These are phyloP conservation scores for Suhomyces wounanorum DNA, from an alignment of 1,139 yeast species.

Conservation along the genomic window DNA sequence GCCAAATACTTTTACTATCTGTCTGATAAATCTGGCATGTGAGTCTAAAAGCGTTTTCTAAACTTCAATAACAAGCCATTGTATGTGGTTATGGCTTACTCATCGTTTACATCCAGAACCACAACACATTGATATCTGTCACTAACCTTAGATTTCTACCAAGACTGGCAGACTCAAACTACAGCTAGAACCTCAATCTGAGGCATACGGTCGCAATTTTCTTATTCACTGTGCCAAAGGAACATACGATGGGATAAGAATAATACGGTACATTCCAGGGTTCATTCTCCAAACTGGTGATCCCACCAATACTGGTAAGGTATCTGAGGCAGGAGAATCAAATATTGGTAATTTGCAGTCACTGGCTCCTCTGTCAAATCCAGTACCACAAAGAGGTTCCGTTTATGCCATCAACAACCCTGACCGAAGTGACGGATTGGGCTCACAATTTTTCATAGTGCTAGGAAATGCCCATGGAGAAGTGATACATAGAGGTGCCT, in stretches of 20 bases:
- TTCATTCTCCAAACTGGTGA: conserved; percentile 55
- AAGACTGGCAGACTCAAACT: conserved; percentile 24
- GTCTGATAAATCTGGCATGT: no score
- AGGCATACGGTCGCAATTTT: conserved; percentile 18
- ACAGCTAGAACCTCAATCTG: conserved; percentile 14
- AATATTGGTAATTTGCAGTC: background rate
- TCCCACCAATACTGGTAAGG: conserved; percentile 50
- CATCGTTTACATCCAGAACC: no score
- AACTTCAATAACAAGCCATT: no score
- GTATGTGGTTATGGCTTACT: no score
- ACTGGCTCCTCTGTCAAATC: background rate
- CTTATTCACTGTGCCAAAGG: conserved; percentile 53
- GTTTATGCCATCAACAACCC: conserved; percentile 20
- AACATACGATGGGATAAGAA: conserved; percentile 38
- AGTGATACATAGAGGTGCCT: conserved; percentile 15
- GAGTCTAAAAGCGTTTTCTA: no score
- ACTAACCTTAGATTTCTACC: conserved; percentile 22
- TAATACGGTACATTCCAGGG: conserved; percentile 44
- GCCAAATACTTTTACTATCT: no score
- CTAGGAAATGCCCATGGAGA: conserved; percentile 18
- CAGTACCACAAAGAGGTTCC: conserved; percentile 18
- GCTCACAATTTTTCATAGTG: conserved; percentile 28
- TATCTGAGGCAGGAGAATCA: conserved; percentile 12
- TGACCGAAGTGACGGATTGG: conserved; percentile 14
- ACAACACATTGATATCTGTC: conserved; percentile 6